These are phyloP conservation scores for Drechslera avenae DNA, from an alignment of 2,329 filamentous ascomycete genomes.

Conservation along the genomic window DNA sequence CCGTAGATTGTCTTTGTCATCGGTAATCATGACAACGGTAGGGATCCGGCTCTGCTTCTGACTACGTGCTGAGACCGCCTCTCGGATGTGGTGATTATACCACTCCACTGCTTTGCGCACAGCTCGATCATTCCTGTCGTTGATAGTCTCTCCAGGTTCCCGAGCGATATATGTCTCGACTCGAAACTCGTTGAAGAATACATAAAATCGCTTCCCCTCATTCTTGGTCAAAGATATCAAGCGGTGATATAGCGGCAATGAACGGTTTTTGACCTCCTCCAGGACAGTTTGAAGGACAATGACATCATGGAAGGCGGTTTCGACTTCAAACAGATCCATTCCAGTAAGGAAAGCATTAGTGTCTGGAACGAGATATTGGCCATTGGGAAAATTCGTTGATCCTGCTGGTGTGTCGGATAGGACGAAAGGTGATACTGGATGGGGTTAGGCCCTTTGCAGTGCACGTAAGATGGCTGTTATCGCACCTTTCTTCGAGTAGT, in stretches of 20 bases:
- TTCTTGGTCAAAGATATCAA: conserved; percentile 89
- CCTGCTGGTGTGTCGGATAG: conserved; percentile 87
- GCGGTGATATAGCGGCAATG: conserved; percentile 91
- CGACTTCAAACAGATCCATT: conserved; percentile 96
- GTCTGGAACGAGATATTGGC: conserved; percentile 93
- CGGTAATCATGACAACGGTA: conserved; percentile 88
- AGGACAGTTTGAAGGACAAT: conserved; percentile 94
- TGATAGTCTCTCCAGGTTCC: conserved; percentile 81
- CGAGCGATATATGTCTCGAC: conserved; percentile 85
- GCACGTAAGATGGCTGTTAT: conserved; percentile 10
- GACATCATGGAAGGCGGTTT: conserved; percentile 93
- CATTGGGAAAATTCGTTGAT: conserved; percentile 79
- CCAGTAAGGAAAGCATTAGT: conserved; percentile 94
- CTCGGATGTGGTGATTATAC: conserved; percentile 82
- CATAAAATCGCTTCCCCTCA: conserved; percentile 95
- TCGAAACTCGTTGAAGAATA: conserved; percentile 99
- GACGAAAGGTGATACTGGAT: conserved; percentile 75
- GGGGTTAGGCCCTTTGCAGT: conserved; percentile 23
- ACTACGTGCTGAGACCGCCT: conserved; percentile 61
- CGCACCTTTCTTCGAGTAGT: conserved; percentile 78
- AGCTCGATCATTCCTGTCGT: conserved; percentile 93
- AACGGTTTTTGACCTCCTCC: conserved; percentile 93
- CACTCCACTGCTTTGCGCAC: conserved; percentile 85
- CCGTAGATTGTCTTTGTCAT: conserved; percentile 84
- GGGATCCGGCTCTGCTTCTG: conserved; percentile 64